Base-by-base conservation (phyloP, 176 grass and related monocot species). In the Oryza glaberrima region DNA sequence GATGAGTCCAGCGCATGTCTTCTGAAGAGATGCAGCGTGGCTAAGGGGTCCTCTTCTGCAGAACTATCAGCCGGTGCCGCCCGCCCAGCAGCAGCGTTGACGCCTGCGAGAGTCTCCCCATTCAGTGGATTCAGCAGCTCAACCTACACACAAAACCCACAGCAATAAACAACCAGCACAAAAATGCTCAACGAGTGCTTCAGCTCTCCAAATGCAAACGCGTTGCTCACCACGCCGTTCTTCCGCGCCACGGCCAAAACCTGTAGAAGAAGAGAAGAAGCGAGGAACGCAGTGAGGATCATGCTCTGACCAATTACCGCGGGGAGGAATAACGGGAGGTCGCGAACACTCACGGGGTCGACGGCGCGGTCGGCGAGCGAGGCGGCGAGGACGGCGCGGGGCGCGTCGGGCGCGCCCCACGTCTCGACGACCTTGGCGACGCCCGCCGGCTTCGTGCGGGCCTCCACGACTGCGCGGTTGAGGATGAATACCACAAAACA, bases 41-140 rank as follows among this genome's bases (percentile, higher is more conserved):
- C 58, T 4, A 99, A 5, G 13, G 81, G 90, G 70, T 96, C 97
- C 77, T 73, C 67, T 77, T 83, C 52, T 23, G 46, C 51, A 58
- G 69, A 49, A 25, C 52, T 58, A 67, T 63, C 79, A 41, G 72
- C 76, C 38, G 67, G 20, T 25, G 49, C 67, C 47, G 51, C 28
- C 73, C 49, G 30, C 30, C 30, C 30, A 32, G 30, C 45, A 23
- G 54, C 58, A 11, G 44, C 73, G 75, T 92, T 92, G 32, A 94
- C 77, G 80, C 51, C 77, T 28, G 86, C 83, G 38, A 99, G 82
- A 89, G 81, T 35, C 81, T 94, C 79, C 11, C 97, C 97, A 70
- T 86, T 94, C 26, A 99, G 54, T 32, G 97, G 86, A 88, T 94
- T 94, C n/a, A 96, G 71, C 49, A 94, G 76, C 71, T 99, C 97